Evolutionary conservation across 805 yeast genomes (phyloP).

Genomic region (Tetrapisispora namnaoensis): DNA sequence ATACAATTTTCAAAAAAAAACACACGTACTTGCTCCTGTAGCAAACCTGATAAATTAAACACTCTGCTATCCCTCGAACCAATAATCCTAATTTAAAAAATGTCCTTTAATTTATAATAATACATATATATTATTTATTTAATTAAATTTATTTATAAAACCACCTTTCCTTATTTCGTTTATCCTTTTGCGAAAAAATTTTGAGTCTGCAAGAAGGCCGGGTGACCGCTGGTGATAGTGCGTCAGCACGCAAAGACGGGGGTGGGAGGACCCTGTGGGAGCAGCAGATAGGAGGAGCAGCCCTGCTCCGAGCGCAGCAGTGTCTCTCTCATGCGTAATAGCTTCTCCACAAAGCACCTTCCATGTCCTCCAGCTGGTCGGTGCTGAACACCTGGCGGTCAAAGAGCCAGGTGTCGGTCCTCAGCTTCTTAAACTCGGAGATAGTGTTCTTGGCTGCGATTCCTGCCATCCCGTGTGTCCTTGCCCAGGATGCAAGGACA

Average conservation of each 20-base stretch:
- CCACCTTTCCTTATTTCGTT: conserved; percentile 1
- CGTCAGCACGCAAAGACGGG: background rate
- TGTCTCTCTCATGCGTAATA: conserved; percentile 77
- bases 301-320: too few relatives aligned
- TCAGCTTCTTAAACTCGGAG: conserved; percentile 74
- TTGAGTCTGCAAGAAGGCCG: background rate
- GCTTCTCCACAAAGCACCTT: conserved; percentile 86
- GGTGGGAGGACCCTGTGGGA: too few relatives aligned
- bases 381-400: conserved; percentile 68
- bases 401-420: conserved; percentile 93
- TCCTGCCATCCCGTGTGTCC: conserved; percentile 68
- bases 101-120: too few relatives aligned
- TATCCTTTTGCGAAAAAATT: background rate
- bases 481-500: conserved; percentile 57
- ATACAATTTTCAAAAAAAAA: background rate
- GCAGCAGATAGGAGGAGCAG: too few relatives aligned
- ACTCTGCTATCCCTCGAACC: too few relatives aligned
- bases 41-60: too few relatives aligned
- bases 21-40: too few relatives aligned
- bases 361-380: conserved; percentile 77
- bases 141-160: background rate
- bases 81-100: too few relatives aligned
- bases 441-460: conserved; percentile 70
- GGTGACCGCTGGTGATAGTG: background rate
- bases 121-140: too few relatives aligned